Conservation (phyloP, 2,329 filamentous ascomycete species). For the Ampelomyces quisqualis region DNA sequence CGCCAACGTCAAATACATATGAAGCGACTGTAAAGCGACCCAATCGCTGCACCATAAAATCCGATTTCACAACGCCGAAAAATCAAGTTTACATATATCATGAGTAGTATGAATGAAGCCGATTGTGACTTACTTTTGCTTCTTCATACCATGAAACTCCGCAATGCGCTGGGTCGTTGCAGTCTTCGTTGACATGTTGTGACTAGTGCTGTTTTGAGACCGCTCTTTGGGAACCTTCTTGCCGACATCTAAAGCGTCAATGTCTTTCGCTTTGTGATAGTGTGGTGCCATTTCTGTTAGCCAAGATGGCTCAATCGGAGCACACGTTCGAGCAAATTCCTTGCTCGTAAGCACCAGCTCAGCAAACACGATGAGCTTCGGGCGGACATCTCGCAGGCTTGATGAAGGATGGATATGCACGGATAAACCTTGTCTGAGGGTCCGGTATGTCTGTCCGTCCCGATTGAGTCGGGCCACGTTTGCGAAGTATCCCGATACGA, state of each 20-base stretch:
- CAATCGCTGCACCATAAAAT: no score
- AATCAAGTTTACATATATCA: no score
- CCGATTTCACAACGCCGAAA: no score
- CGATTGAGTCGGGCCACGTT: constrained; percentile 84
- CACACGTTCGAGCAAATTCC: constrained; percentile 87
- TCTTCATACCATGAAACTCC: no score
- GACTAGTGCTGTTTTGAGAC: no score
- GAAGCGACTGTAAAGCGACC: no score
- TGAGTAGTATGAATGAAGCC: no score
- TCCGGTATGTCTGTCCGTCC: constrained; percentile 84
- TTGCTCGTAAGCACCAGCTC: constrained; percentile 80
- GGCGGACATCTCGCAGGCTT: constrained; percentile 65
- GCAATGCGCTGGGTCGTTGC: no score
- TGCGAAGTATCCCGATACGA: constrained; percentile 91
- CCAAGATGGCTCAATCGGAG: constrained; percentile 84
- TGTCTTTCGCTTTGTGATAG: constrained; percentile 75
- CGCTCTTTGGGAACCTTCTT: no score
- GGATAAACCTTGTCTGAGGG: constrained; percentile 83
- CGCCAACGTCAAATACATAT: no score
- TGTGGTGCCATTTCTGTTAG: constrained; percentile 88
- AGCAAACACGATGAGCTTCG: constrained; percentile 86
- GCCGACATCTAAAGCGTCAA: constrained; percentile 10
- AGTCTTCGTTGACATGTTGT: no score
- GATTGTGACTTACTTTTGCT: no score
- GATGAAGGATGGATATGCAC: constrained; percentile 91